These are phyloP conservation scores for Enterospora canceri DNA, from an alignment of 371 early-diverging fungal species.

Conservation along the genomic window DNA sequence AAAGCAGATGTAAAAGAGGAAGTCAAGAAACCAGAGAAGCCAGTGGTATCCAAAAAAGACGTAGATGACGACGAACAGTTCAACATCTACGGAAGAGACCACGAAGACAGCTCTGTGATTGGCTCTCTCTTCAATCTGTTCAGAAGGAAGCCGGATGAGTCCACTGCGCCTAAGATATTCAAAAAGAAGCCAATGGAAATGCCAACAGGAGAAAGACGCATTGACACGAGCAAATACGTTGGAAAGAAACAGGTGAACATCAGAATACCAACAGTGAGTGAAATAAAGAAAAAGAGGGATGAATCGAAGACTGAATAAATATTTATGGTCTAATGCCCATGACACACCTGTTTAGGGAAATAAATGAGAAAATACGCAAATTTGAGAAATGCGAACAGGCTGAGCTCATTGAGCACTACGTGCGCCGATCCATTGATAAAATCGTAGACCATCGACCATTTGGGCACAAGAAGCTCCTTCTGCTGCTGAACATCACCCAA, in stretches of 20 bases:
- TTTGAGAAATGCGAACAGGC: slow-evolving; percentile 24
- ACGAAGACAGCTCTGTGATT: neutral
- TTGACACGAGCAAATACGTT: slow-evolving; percentile 14
- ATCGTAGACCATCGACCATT: slow-evolving; percentile 13
- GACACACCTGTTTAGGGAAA: slow-evolving; percentile 15
- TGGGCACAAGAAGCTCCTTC: slow-evolving; percentile 13
- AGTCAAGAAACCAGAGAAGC: too few relatives aligned
- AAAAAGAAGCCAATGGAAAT: neutral
- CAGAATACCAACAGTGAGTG: neutral
- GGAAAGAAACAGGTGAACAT: too few relatives aligned
- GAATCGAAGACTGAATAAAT: neutral
- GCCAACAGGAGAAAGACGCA: neutral
- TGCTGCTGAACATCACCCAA: slow-evolving; percentile 9
- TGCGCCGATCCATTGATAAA: slow-evolving; percentile 4
- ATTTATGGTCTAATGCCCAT: neutral
- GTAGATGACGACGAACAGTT: neutral
- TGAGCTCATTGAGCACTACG: slow-evolving; percentile 8
- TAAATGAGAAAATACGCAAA: slow-evolving; percentile 16
- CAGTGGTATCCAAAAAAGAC: too few relatives aligned
- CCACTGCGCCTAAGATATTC: neutral
- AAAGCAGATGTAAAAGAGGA: too few relatives aligned
- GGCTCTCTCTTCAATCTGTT: neutral
- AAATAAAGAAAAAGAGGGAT: neutral
- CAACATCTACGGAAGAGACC: neutral
- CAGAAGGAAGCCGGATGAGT: neutral